Percentiles rank a stretch among this genome's conserved stretches.
These are phyloP conservation scores for Breynia disticha DNA, from an alignment of 441 rosid genomes.

Conservation along the genomic window DNA sequence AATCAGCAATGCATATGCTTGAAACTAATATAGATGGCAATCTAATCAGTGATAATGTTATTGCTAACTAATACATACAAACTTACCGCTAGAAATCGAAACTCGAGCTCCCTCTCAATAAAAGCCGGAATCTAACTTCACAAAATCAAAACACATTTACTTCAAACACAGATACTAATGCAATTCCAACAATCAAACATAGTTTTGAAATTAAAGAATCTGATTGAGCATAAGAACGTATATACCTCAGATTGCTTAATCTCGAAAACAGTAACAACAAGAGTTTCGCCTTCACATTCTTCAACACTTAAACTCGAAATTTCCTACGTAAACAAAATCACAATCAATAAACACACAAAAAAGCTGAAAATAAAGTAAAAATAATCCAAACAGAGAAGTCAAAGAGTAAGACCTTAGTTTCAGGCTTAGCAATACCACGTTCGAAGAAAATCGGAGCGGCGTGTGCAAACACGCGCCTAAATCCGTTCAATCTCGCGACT, in stretches of 20 bases:
- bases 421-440: conserved; percentile 79
- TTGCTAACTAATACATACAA: too few relatives aligned
- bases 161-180: background rate
- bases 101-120: conserved; percentile 74
- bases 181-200: background rate
- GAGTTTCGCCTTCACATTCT: conserved; percentile 63
- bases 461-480: conserved; percentile 80
- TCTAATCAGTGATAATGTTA: background rate
- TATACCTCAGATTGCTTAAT: conserved; percentile 60
- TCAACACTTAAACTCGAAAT: conserved; percentile 86
- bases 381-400: background rate
- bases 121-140: conserved; percentile 74
- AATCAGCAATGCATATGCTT: background rate
- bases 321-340: conserved; percentile 46
- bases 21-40: background rate
- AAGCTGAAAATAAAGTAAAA: background rate
- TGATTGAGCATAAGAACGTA: background rate
- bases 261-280: conserved; percentile 78
- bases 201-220: background rate
- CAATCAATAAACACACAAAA: background rate
- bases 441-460: conserved; percentile 85
- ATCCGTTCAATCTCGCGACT: conserved; percentile 62
- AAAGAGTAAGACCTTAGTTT: conserved; percentile 42
- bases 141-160: conserved; percentile 5
- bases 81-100: conserved; percentile 85